A percentile compares a stretch with the other conserved stretches of the same genome.
These are phyloP conservation scores for Macaranga tanarius DNA, from an alignment of 441 rosid species.

Conservation along the genomic window DNA sequence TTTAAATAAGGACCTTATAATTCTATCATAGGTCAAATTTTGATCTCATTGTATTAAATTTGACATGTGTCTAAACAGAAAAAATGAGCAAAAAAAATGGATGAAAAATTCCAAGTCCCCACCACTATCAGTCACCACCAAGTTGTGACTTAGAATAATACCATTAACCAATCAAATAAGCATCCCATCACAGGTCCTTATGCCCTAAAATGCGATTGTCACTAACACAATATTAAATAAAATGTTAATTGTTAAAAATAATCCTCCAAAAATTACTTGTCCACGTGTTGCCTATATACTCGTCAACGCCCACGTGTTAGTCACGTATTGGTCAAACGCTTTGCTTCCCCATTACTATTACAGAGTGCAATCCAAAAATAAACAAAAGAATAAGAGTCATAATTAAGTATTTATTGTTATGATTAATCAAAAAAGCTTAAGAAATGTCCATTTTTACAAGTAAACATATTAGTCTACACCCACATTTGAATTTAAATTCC, in stretches of 20 bases:
- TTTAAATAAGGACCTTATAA: no score
- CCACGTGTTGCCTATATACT: background rate
- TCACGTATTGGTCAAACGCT: background rate
- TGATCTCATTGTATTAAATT: no score
- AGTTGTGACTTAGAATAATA: background rate
- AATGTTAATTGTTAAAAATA: background rate
- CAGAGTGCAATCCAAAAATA: background rate
- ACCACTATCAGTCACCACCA: background rate
- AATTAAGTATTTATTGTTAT: background rate
- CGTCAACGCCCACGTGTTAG: background rate
- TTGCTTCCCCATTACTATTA: constrained; percentile 6
- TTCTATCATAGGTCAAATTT: no score
- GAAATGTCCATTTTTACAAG: constrained; percentile 9
- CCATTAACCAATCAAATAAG: background rate
- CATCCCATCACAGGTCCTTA: background rate
- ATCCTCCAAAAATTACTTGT: background rate
- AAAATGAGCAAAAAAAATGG: no score
- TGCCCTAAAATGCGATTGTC: background rate
- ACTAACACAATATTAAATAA: background rate
- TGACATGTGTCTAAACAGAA: no score
- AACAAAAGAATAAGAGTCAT: background rate
- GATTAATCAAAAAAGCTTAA: constrained; percentile 5
- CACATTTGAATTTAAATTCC: constrained; percentile 19
- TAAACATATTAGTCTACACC: background rate
- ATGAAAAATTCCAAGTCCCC: no score